Evolutionary conservation across 495 filamentous ascomycete genomes (phyloP), one percentile per base, ranked within the genome.

Genomic region (Aspergillus avenaceus): DNA sequence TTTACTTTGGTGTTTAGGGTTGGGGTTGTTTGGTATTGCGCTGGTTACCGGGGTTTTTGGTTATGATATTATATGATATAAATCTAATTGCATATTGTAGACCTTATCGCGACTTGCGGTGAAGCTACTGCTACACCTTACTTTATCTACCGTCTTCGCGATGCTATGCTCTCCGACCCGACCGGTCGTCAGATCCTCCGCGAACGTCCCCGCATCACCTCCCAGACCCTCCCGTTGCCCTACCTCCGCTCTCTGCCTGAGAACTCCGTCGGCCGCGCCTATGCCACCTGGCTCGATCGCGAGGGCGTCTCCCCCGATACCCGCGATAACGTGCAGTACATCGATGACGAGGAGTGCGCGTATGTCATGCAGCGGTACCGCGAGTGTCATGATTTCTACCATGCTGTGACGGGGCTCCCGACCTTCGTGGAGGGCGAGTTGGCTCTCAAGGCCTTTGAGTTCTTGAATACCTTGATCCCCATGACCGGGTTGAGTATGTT

Each of bases 351-450:
- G 45, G 93, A 97, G 64, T 95, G 89, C 64, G 93, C 93, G 16
- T 98, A 97, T 67, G 93, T 97, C 4, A 96, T 98, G 89, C 93
- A 97, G 78, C 84, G 93, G 24, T 98, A 98, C 69, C 83, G 93
- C 41, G 95, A 98, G 69, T 93, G 87, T 59, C 93, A 98, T 67
- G 93, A 98, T 63, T 97, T 98, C 77, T 97, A 95, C 74, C 93
- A 98, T 69, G 93, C 95, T 0, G 73, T 98, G 27, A 96, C 91
- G 11, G 93, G 93, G 0, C 73, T 98, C 26, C 93, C 95, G 0
- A 80, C 90, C n/a, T 84, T 97, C 41, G 77, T 88, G 2, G 95
- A 98, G 70, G 93, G 95, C 16, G 95, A 97, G 72, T 75, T 97
- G 8, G 91, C 91, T 47, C 78, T 97, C 47, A 97, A 97, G 74